phyloP scores from a whole-genome alignment of 2,329 filamentous ascomycete species.

The Lachnellula subtilissima region DNA sequence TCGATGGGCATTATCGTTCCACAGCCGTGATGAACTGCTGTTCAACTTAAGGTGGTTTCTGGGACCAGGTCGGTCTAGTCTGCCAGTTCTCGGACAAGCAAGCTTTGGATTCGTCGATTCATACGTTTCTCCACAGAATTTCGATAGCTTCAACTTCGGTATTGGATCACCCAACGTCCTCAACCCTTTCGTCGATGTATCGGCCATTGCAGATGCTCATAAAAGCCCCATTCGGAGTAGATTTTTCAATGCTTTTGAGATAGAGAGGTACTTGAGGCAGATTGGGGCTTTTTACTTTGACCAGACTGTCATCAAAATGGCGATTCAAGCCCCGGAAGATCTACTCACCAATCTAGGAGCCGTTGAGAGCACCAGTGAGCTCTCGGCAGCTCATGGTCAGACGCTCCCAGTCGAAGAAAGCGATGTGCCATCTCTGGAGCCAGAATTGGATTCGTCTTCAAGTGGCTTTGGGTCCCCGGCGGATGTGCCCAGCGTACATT shows the following conservation, averaged over 20 bases:
- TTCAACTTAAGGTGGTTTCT: slow-evolving; percentile 11
- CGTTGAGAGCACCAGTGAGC: background rate
- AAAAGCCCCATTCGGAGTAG: background rate
- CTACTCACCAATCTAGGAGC: background rate
- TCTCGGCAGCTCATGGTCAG: background rate
- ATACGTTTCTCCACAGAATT: background rate
- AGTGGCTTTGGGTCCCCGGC: no score
- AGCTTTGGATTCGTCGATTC: slow-evolving; percentile 5
- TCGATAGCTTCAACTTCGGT: background rate
- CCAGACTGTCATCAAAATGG: background rate
- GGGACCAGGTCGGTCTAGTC: slow-evolving; percentile 1
- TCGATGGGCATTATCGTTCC: slow-evolving; percentile 6
- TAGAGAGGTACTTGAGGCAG: slow-evolving; percentile 8
- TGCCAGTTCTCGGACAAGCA: slow-evolving; percentile 3
- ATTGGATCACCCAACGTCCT: background rate
- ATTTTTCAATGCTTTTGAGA: slow-evolving; percentile 9
- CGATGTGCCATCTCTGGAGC: no score
- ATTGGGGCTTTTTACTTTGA: slow-evolving; percentile 7
- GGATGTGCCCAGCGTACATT: no score
- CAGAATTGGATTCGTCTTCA: no score
- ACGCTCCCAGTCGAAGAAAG: background rate
- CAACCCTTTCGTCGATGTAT: slow-evolving; percentile 8
- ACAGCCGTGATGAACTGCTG: slow-evolving; percentile 5
- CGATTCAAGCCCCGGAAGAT: background rate
- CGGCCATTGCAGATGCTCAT: background rate